A percentile compares a stretch with the other conserved stretches of the same genome.
These are phyloP conservation scores for Ustilago curta DNA, from an alignment of 1,284 basidiomycete genomes.

Conservation along the genomic window DNA sequence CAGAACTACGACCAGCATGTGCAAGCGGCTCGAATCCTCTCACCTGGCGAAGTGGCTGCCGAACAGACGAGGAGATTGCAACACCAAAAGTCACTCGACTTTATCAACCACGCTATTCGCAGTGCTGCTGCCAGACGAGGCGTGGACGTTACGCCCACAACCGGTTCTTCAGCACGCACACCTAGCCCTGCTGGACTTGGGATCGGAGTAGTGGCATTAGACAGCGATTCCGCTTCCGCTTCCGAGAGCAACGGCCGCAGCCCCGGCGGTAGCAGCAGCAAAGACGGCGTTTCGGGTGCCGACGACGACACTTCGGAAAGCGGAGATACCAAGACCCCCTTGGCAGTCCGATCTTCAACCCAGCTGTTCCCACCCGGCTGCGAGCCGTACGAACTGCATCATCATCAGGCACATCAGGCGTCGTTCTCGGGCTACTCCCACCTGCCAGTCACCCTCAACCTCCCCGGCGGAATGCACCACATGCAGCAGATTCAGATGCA, in stretches of 20 bases:
- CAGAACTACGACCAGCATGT: conserved; percentile 37
- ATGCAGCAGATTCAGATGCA: conserved; percentile 39
- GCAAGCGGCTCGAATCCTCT: conserved; percentile 25
- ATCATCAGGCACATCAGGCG: conserved; percentile 31
- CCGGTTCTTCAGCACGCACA: conserved; percentile 19
- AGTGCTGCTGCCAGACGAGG: conserved; percentile 66
- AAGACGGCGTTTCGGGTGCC: conserved; percentile 20
- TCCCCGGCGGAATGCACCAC: conserved; percentile 29
- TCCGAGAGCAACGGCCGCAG: conserved; percentile 21
- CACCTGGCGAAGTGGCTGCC: conserved; percentile 25
- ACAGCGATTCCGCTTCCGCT: conserved; percentile 13
- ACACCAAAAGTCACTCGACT: conserved; percentile 68
- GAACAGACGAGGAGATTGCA: conserved; percentile 47
- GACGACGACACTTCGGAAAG: conserved; percentile 33
- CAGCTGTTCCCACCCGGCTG: conserved; percentile 32
- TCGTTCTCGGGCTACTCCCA: conserved; percentile 18
- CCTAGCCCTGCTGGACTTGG: conserved; percentile 59
- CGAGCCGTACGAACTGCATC: conserved; percentile 40
- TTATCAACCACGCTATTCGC: conserved; percentile 68
- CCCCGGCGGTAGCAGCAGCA: conserved; percentile 31
- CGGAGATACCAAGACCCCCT: conserved; percentile 29
- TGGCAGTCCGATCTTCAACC: conserved; percentile 9
- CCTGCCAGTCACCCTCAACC: conserved; percentile 33
- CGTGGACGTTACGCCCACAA: conserved; percentile 30
- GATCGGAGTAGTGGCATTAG: conserved; percentile 53